Conservation (phyloP, 1,139 yeast species). For the Kurtzmaniella quercitrusa region DNA sequence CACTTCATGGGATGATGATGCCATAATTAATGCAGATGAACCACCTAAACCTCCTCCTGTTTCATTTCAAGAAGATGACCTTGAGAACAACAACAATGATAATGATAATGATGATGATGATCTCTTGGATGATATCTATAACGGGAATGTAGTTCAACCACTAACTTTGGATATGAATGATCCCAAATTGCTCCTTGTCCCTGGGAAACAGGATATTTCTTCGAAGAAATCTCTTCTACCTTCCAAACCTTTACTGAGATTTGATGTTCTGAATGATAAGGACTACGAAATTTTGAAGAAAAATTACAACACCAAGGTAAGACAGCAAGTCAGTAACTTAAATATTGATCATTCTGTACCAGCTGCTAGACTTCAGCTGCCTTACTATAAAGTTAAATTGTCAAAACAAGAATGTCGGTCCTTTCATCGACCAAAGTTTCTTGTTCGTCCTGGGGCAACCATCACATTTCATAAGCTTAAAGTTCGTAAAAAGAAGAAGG, state of each 20-base stretch:
- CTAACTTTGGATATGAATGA: constrained; percentile 82
- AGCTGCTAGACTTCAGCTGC: constrained; percentile 82
- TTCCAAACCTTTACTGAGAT: constrained; percentile 51
- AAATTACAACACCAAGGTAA: constrained; percentile 85
- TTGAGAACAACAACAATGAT: constrained; percentile 29
- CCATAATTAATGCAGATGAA: constrained; percentile 50
- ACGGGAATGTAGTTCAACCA: constrained; percentile 54
- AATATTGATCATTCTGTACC: constrained; percentile 90
- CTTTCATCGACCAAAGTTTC: constrained; percentile 77
- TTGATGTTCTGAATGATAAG: constrained; percentile 83
- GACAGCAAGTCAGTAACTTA: constrained; percentile 89
- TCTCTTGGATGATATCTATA: constrained; percentile 75
- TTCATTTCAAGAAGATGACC: constrained; percentile 19
- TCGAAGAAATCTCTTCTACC: constrained; percentile 23
- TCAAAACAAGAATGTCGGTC: constrained; percentile 67
- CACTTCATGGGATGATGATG: constrained; percentile 80
- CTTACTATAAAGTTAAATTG: constrained; percentile 80
- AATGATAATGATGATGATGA: constrained; percentile 60
- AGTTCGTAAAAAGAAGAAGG: constrained; percentile 83
- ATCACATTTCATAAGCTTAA: constrained; percentile 75
- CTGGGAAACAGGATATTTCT: constrained; percentile 21
- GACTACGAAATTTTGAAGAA: constrained; percentile 79
- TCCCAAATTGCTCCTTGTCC: constrained; percentile 67
- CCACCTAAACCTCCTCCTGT: constrained; percentile 7
- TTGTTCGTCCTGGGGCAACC: constrained; percentile 71